phyloP scores from a whole-genome alignment of 306 rosid species.

The Canavalia ensiformis region DNA sequence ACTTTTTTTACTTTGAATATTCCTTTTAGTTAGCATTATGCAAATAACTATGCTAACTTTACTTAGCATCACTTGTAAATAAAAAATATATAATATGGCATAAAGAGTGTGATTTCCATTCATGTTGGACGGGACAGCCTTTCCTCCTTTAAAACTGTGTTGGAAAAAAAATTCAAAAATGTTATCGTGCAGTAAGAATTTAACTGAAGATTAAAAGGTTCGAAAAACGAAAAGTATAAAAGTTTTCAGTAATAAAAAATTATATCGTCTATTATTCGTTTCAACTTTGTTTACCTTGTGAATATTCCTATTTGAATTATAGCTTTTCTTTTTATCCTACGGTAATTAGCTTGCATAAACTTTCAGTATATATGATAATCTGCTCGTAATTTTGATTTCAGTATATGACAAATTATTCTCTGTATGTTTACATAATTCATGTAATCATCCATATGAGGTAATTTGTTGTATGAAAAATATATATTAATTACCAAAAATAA shows the following conservation, averaged over 20 bases:
- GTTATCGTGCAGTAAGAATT: not conserved
- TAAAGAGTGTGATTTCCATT: not conserved
- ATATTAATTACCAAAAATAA: not conserved
- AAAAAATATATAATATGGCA: not conserved
- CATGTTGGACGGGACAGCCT: not conserved
- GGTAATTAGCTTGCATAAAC: not conserved
- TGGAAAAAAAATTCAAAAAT: conserved; percentile 4
- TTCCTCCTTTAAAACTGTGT: not conserved
- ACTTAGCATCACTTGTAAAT: not conserved
- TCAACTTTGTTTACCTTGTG: conserved; percentile 1
- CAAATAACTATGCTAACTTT: not conserved
- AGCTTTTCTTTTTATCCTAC: too few species aligned
- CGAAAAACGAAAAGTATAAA: not conserved
- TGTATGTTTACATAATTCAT: not conserved
- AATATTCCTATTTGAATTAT: not conserved
- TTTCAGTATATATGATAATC: not conserved
- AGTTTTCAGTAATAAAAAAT: not conserved
- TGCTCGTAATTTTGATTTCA: not conserved
- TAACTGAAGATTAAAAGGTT: not conserved
- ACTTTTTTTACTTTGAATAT: conserved; percentile 12
- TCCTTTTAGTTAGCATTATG: not conserved
- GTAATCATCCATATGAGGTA: not conserved
- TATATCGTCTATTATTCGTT: not conserved
- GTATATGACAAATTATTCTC: not conserved
- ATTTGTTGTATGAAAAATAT: not conserved